Base-by-base conservation (phyloP, 805 yeast species). In the Wickerhamiella australiensis region DNA sequence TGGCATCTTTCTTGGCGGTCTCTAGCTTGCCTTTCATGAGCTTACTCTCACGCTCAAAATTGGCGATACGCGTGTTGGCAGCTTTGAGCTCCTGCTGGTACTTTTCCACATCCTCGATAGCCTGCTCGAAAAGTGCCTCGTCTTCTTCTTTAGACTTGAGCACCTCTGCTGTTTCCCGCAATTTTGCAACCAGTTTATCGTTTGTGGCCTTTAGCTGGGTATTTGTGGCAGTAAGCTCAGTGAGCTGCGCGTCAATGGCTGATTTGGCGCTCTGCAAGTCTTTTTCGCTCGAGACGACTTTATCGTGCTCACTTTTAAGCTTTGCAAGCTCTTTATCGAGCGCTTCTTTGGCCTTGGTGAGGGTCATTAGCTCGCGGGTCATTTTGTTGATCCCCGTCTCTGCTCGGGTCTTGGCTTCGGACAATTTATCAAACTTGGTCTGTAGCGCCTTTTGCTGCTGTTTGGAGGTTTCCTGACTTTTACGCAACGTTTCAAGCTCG, bases 351-450 rank as follows among this genome's bases (percentile, higher is more conserved):
- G 77, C 78, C 50, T 76, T 77, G 0, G 78, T 73, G 40, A 86
- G 67, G 44, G 74, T 74, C 63, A 85, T 76, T 26, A 88, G 67
- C 55, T 88, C 97, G 36, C 90, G 70, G 49, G 81, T 82, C 95
- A 88, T 84, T 57, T 86, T 87, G 61, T 87, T 87, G 47, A 88
- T 80, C 3, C 95, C 96, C 52, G 78, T 80, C 58, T 88, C 96
- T 1, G 90, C 83, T 54, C 75, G 80, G 22, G 71, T 70, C 56
- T 78, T 81, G 11, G 72, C 74, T 7, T 61, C 63, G 41, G 66
- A 70, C 6, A 67, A 50, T 1, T 59, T 52, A 3, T 59, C 60
- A 13, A 72, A 56, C 52, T 69, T 69, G 2, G 35, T 13, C 15
- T 42, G 36, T 12, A 47, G 47, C 22, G 35, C 23, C 13, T 31